phyloP scores from a whole-genome alignment of 2,329 filamentous ascomycete genomes.

The Exophiala lecanii-corni region DNA sequence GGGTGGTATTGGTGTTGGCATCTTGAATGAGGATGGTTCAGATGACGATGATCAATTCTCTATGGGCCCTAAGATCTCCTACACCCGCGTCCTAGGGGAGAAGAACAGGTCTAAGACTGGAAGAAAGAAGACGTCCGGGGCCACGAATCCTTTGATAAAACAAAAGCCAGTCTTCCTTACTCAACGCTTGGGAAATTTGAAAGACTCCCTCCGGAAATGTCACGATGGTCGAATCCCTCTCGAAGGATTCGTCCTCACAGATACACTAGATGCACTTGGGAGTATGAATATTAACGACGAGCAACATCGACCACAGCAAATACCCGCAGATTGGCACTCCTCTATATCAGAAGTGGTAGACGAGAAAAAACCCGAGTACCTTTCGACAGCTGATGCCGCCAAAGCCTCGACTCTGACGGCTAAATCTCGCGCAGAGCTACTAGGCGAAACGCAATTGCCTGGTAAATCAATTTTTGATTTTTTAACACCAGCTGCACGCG shows the following conservation, averaged over 20 bases:
- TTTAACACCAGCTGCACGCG: slow-evolving; percentile 70
- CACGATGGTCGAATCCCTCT: slow-evolving; percentile 64
- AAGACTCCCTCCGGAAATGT: slow-evolving; percentile 60
- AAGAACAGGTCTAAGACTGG: slow-evolving; percentile 72
- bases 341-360: slow-evolving; percentile 38
- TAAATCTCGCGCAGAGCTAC: slow-evolving; percentile 67
- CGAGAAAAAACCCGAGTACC: slow-evolving; percentile 41
- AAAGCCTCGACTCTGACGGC: slow-evolving; percentile 72
- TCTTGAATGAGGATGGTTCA: slow-evolving; percentile 88
- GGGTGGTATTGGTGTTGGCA: slow-evolving; percentile 77
- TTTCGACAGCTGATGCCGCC: slow-evolving; percentile 50
- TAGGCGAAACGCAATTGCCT: slow-evolving; percentile 76
- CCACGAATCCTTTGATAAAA: slow-evolving; percentile 59
- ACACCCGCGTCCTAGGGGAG: slow-evolving; percentile 74
- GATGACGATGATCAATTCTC: slow-evolving; percentile 95
- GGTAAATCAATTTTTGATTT: slow-evolving; percentile 97
- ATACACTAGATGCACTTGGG: slow-evolving; percentile 45
- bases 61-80: slow-evolving; percentile 83
- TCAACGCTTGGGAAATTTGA: slow-evolving; percentile 51
- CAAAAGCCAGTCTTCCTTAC: slow-evolving; percentile 71
- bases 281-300: slow-evolving; percentile 43
- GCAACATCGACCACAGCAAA: slow-evolving; percentile 40
- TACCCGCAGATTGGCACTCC: slow-evolving; percentile 64
- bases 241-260: slow-evolving; percentile 56
- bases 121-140: slow-evolving; percentile 44